phyloP scores from a whole-genome alignment of 108 stramenopile species.

The Fragilaria crotonensis region DNA sequence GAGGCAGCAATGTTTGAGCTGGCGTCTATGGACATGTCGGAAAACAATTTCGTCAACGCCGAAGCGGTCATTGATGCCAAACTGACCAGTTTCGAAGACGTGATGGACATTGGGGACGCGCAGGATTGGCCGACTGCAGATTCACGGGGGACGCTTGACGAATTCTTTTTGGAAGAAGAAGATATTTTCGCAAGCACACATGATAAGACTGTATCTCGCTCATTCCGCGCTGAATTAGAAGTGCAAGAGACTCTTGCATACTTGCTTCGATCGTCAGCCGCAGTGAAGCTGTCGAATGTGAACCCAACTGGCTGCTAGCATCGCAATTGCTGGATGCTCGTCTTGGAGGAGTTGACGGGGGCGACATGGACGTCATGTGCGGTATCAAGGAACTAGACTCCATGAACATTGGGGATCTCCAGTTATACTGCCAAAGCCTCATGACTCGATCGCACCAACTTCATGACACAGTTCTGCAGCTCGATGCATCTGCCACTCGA shows the following conservation, averaged over 20 bases:
- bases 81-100: conserved; percentile 2
- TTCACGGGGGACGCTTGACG: conserved; percentile 20
- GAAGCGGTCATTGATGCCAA: conserved; percentile 6
- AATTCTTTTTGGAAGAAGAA: conserved; percentile 24
- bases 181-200: conserved; percentile 23
- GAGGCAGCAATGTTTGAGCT: neutral
- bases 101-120: neutral
- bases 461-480: conserved; percentile 31
- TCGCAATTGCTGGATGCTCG: conserved; percentile 18
- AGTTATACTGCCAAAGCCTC: conserved; percentile 17
- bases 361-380: neutral
- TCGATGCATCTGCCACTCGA: conserved; percentile 27
- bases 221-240: conserved; percentile 37
- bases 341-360: conserved; percentile 7
- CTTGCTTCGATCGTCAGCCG: conserved; percentile 33
- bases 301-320: conserved; percentile 14
- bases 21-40: neutral
- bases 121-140: neutral
- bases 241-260: conserved; percentile 51
- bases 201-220: conserved; percentile 20
- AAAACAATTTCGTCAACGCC: neutral
- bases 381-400: conserved; percentile 13
- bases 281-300: conserved; percentile 23
- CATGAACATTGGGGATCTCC: conserved; percentile 16
- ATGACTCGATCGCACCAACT: conserved; percentile 24